Percentiles rank a stretch among this genome's conserved stretches.
phyloP scores from a whole-genome alignment of 805 yeast genomes.

The Teunomyces lycoperdinae region DNA sequence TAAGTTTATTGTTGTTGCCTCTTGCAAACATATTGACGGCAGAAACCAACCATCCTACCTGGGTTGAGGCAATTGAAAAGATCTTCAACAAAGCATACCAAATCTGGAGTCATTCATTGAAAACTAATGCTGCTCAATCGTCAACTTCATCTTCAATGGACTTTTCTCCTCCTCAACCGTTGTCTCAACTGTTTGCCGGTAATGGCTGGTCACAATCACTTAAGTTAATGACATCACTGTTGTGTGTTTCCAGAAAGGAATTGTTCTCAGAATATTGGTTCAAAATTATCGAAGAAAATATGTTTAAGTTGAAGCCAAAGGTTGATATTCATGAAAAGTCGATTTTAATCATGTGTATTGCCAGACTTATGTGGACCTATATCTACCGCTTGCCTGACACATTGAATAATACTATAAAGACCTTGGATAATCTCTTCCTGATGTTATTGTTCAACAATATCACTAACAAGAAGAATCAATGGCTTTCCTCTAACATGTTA shows the following conservation, averaged over 20 bases:
- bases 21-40: constrained; percentile 85
- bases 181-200: constrained; percentile 1
- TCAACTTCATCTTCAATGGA: background rate
- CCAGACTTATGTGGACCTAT: constrained; percentile 87
- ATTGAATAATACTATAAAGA: constrained; percentile 79
- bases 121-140: background rate
- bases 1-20: constrained; percentile 72
- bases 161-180: background rate
- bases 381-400: constrained; percentile 85
- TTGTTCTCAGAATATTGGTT: constrained; percentile 75
- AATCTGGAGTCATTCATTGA: constrained; percentile 42
- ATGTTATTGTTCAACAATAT: constrained; percentile 48
- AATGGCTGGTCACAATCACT: constrained; percentile 66
- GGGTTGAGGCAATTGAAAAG: constrained; percentile 77
- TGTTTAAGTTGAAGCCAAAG: constrained; percentile 65
- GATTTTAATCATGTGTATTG: constrained; percentile 58
- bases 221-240: constrained; percentile 64
- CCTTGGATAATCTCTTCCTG: constrained; percentile 62
- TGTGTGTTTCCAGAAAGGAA: constrained; percentile 79
- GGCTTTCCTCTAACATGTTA: constrained; percentile 66
- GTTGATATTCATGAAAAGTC: constrained; percentile 47
- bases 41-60: constrained; percentile 92
- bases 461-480: constrained; percentile 59
- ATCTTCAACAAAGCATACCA: constrained; percentile 52
- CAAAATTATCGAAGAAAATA: constrained; percentile 57